phyloP scores from a whole-genome alignment of 257 asterid species.

The Coffea eugenioides region DNA sequence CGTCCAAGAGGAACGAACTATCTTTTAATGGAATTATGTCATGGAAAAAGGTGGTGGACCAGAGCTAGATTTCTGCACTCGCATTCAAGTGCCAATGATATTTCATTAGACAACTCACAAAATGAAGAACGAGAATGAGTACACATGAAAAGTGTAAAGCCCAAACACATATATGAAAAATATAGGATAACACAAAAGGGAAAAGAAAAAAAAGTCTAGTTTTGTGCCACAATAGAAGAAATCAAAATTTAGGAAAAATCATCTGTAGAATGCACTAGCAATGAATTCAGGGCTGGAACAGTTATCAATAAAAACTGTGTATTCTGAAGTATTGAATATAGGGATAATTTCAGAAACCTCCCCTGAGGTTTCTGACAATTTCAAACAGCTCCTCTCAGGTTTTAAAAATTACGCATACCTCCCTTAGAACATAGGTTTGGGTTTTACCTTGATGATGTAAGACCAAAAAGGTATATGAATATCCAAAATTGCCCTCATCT shows the following conservation, averaged over 20 bases:
- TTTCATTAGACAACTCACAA: neutral
- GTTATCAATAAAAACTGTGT: too few species aligned
- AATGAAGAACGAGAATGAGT: neutral
- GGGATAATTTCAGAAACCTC: too few species aligned
- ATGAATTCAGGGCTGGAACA: too few species aligned
- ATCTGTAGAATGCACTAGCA: too few species aligned
- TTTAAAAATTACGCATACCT: too few species aligned
- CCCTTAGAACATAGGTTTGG: too few species aligned
- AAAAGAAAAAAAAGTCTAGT: neutral
- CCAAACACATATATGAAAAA: neutral
- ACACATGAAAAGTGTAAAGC: neutral
- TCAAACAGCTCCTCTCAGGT: too few species aligned
- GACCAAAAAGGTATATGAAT: too few species aligned
- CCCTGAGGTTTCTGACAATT: too few species aligned
- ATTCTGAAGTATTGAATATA: too few species aligned
- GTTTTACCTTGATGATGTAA: too few species aligned
- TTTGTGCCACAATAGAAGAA: neutral
- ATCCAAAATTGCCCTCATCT: too few species aligned
- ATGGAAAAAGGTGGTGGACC: neutral
- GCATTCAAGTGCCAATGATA: conserved; percentile 3
- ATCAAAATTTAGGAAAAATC: neutral
- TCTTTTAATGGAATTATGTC: conserved; percentile 41
- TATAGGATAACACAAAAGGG: neutral
- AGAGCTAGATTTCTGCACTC: conserved; percentile 4
- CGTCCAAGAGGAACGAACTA: conserved; percentile 37